Evolutionary conservation across 495 filamentous ascomycete genomes (phyloP), one percentile per base, ranked within the genome.

Genomic region (Neurospora tetraspora): DNA sequence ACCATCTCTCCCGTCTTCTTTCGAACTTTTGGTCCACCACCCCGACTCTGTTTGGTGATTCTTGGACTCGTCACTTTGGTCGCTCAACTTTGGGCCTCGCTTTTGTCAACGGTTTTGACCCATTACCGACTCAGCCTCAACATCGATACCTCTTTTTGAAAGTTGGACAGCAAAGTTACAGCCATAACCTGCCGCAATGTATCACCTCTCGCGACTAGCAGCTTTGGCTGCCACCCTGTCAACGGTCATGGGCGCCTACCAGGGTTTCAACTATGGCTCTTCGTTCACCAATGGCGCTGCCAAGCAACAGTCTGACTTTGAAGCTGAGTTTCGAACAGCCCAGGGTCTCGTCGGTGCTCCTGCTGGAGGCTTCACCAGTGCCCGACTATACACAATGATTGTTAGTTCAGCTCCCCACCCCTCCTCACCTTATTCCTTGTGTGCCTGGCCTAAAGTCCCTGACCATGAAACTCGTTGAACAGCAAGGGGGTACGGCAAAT

Each of bases 201-300:
- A 75, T 11, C 37, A 68, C 37, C 16, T 74, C 36, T 71, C 76
- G 12, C 45, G 43, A 18, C 70, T 84, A 1, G 78, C 80, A 45
- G 79, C 77, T 59, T 68, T 84, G 43, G 79, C 79, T 70, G 73
- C 79, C 70, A 72, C 72, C 42, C 16, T 79, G 70, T 75, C 80
- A 16, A 70, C 77, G 61, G 78, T 74, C 71, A 72, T 75, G 40
- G 83, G 80, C 36, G 77, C 80, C 70, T 84, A 80, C 76, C 85
- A 91, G 75, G 94, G 94, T 74, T 96, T 97, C 88, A 96, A 96
- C 87, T 93, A 94, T 77, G 93, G 92, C 77, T 80, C 88, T 36
- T 88, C 86, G 76, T 81, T 86, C 81, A 81, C 81, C 53, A 89
- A 91, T 77, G 88, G 90, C 72, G 85, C 85, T 70, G 77, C 84